Percentiles rank a stretch among this genome's conserved stretches.
phyloP scores from a whole-genome alignment of 257 asterid species.

The Coffea eugenioides region DNA sequence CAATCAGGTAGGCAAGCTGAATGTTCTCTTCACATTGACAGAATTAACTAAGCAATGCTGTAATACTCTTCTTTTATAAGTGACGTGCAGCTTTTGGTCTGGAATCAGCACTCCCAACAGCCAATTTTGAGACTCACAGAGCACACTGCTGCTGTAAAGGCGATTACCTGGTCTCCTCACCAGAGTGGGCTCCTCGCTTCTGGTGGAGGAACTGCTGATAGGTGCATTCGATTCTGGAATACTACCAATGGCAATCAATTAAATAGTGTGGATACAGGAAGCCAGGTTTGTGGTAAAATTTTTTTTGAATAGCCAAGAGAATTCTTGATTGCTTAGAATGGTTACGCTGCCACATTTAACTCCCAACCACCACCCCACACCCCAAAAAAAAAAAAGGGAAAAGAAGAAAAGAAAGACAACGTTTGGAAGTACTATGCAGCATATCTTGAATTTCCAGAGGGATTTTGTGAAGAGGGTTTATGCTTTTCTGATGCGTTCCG shows the following conservation, averaged over 20 bases:
- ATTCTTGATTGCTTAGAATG: background rate
- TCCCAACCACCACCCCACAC: too few species aligned
- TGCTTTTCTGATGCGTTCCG: background rate
- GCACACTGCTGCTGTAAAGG: constrained; percentile 97
- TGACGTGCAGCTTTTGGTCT: constrained; percentile 67
- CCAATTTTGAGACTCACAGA: constrained; percentile 79
- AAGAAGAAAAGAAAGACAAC: background rate
- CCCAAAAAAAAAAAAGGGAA: background rate
- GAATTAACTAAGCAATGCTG: constrained; percentile 2
- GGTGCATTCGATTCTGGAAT: constrained; percentile 98
- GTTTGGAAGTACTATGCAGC: background rate
- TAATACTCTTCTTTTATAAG: background rate
- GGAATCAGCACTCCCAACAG: constrained; percentile 86
- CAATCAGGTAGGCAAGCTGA: constrained; percentile 57
- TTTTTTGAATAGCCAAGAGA: background rate
- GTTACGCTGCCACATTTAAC: too few species aligned
- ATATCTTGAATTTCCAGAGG: background rate
- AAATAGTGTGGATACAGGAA: constrained; percentile 83
- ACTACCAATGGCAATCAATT: constrained; percentile 80
- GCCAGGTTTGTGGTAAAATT: constrained; percentile 57
- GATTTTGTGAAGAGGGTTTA: background rate
- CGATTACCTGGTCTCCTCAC: constrained; percentile 98
- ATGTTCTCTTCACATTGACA: background rate
- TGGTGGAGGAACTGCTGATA: constrained; percentile 99
- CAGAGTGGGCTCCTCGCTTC: constrained; percentile 87